Evolutionary conservation across 2,329 filamentous ascomycete genomes (phyloP).

Genomic region (Rutstroemia sp.): DNA sequence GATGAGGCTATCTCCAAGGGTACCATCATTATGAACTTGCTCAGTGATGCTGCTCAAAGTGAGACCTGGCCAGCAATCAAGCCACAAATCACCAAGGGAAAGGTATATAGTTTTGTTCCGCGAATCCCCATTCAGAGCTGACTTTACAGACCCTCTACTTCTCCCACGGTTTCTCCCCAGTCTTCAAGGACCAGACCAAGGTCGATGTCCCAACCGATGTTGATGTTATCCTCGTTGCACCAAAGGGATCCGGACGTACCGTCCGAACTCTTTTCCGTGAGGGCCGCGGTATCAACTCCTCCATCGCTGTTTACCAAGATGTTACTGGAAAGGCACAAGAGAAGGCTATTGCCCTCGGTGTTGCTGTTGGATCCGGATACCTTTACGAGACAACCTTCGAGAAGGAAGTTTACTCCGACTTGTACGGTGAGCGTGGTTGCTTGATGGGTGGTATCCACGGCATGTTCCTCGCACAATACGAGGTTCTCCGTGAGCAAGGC

Average conservation of each 20-base stretch:
- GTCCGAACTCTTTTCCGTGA: slow-evolving; percentile 98
- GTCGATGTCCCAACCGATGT: slow-evolving; percentile 93
- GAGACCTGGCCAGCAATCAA: slow-evolving; percentile 99
- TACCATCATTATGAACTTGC: slow-evolving; percentile 98
- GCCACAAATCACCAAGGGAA: slow-evolving; percentile 97
- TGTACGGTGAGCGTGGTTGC: slow-evolving; percentile 99
- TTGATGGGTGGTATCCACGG: slow-evolving; percentile 99
- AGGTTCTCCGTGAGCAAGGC: slow-evolving; percentile 97
- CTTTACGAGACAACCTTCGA: slow-evolving; percentile 99
- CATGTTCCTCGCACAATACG: slow-evolving; percentile 99
- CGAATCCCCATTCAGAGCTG: slow-evolving; percentile 1
- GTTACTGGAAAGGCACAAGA: slow-evolving; percentile 97
- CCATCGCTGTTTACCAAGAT: slow-evolving; percentile 96
- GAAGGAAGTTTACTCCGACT: slow-evolving; percentile 99
- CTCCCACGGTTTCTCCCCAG: slow-evolving; percentile 99
- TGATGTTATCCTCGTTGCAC: slow-evolving; percentile 98
- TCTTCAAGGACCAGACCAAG: slow-evolving; percentile 99
- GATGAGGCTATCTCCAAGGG: slow-evolving; percentile 91
- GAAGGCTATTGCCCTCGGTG: slow-evolving; percentile 93
- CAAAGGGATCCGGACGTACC: slow-evolving; percentile 98
- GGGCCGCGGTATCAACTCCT: slow-evolving; percentile 99
- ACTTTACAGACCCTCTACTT: slow-evolving; percentile 89
- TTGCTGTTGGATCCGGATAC: slow-evolving; percentile 95
- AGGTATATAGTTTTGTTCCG: slow-evolving; percentile 50
- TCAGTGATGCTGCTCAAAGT: slow-evolving; percentile 93